A percentile compares a stretch with the other conserved stretches of the same genome.
Evolutionary conservation across 164 flowering plant species (phyloP).

Genomic region (Nelumbo lutea): DNA sequence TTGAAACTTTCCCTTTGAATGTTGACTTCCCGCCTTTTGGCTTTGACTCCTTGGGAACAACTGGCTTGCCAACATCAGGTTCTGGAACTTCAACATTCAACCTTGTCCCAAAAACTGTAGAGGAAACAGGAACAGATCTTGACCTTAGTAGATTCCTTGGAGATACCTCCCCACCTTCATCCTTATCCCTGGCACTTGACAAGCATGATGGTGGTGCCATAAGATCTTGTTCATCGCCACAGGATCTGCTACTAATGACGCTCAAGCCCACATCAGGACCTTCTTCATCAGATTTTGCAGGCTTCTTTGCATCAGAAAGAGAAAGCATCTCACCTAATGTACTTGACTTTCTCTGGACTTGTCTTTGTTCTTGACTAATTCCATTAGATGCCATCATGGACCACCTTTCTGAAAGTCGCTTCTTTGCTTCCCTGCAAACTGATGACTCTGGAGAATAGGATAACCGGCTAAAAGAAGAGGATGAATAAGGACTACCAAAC

Average conservation of each 20-base stretch:
- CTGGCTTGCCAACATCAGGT: slow-evolving; percentile 27
- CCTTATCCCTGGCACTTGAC: slow-evolving; percentile 22
- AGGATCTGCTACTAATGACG: slow-evolving; percentile 21
- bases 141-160: slow-evolving; percentile 67
- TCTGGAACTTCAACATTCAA: slow-evolving; percentile 37
- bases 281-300: slow-evolving; percentile 28
- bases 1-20: slow-evolving; percentile 74
- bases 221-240: slow-evolving; percentile 36
- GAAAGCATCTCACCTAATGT: slow-evolving; percentile 98
- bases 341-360: slow-evolving; percentile 64
- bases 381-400: slow-evolving; percentile 69
- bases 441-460: slow-evolving; percentile 88
- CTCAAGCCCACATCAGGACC: slow-evolving; percentile 14
- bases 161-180: slow-evolving; percentile 33
- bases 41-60: slow-evolving; percentile 41
- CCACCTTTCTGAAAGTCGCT: slow-evolving; percentile 96
- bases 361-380: slow-evolving; percentile 52
- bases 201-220: slow-evolving; percentile 30
- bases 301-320: slow-evolving; percentile 60
- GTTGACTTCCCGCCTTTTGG: slow-evolving; percentile 56
- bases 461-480: slow-evolving; percentile 65
- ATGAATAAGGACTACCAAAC: slow-evolving; percentile 64
- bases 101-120: slow-evolving; percentile 39
- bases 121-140: slow-evolving; percentile 75
- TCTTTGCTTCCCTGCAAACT: slow-evolving; percentile 93